Evolutionary conservation across 106 monocot genomes (phyloP).

Genomic region (Alisma plantagoaquatica): DNA sequence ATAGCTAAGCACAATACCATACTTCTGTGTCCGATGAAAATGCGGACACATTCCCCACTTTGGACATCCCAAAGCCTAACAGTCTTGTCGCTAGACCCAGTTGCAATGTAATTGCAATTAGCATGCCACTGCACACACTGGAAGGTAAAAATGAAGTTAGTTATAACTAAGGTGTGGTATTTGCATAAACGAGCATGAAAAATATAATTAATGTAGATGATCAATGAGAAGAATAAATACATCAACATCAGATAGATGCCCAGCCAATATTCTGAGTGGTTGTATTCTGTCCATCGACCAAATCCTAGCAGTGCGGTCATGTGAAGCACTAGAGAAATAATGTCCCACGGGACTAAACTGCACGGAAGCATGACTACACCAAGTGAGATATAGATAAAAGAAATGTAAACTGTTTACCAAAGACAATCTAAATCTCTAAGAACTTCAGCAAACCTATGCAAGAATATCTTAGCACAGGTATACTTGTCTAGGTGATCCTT

Average conservation of each 20-base stretch:
- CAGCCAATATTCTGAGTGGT: constrained; percentile 95
- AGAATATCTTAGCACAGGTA: too few species aligned
- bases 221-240: constrained; percentile 28
- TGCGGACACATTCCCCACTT: constrained; percentile 85
- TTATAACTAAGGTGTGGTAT: neutral
- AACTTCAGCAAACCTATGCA: too few species aligned
- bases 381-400: too few species aligned
- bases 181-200: too few species aligned
- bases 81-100: constrained; percentile 94
- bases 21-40: constrained; percentile 92
- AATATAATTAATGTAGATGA: neutral
- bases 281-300: constrained; percentile 98
- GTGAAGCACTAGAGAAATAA: constrained; percentile 93
- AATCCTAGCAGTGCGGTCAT: constrained; percentile 96
- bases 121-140: constrained; percentile 99
- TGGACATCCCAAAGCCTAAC: constrained; percentile 97
- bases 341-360: constrained; percentile 98
- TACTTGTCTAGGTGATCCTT: too few species aligned
- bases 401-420: too few species aligned
- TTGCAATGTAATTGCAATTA: constrained; percentile 94
- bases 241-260: constrained; percentile 99
- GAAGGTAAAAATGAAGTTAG: constrained; percentile 1
- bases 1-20: constrained; percentile 83
- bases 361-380: too few species aligned
- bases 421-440: too few species aligned